A percentile compares a stretch with the other conserved stretches of the same genome.
These are phyloP conservation scores for Leptographium lundbergii DNA, from an alignment of 2,329 filamentous ascomycete species.

Conservation along the genomic window DNA sequence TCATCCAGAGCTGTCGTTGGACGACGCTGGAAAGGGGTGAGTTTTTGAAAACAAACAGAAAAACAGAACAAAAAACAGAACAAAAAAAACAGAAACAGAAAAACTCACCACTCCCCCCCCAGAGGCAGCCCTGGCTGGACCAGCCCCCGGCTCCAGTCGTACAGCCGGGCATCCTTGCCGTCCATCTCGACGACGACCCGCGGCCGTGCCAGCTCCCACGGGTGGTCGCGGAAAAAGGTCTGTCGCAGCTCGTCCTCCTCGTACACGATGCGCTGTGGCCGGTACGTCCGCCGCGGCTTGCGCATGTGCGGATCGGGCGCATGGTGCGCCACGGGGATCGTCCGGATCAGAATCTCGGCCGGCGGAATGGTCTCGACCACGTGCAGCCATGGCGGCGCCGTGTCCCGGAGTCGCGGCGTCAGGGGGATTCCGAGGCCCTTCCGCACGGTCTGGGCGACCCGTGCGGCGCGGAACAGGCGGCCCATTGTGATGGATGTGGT, in stretches of 20 bases:
- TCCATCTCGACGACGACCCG: conserved; percentile 73
- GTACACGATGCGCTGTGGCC: conserved; percentile 65
- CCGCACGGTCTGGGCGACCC: conserved; percentile 29
- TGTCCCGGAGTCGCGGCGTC: conserved; percentile 15
- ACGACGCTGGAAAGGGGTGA: conserved; percentile 53
- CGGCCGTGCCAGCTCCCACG: conserved; percentile 90
- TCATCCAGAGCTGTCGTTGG: conserved; percentile 80
- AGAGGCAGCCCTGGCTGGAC: conserved; percentile 63
- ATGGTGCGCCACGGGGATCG: conserved; percentile 34
- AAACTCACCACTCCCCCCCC: conserved; percentile 70
- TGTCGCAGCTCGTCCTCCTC: conserved; percentile 71
- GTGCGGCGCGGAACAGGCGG: conserved; percentile 23
- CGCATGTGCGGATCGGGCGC: conserved; percentile 31
- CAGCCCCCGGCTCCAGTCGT: conserved; percentile 68
- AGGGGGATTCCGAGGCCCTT: conserved; percentile 23
- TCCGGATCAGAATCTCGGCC: conserved; percentile 43
- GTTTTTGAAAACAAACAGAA: background rate
- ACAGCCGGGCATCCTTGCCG: conserved; percentile 63
- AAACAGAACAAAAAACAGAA: too few relatives aligned
- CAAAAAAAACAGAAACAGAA: too few relatives aligned
- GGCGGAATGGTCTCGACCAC: conserved; percentile 42
- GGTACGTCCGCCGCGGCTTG: conserved; percentile 66
- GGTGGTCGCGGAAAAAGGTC: conserved; percentile 85
- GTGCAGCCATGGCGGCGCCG: conserved; percentile 35
- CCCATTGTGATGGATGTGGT: conserved; percentile 13